These are phyloP conservation scores for Epichloe bromicola DNA, from an alignment of 2,329 filamentous ascomycete genomes.

Conservation along the genomic window DNA sequence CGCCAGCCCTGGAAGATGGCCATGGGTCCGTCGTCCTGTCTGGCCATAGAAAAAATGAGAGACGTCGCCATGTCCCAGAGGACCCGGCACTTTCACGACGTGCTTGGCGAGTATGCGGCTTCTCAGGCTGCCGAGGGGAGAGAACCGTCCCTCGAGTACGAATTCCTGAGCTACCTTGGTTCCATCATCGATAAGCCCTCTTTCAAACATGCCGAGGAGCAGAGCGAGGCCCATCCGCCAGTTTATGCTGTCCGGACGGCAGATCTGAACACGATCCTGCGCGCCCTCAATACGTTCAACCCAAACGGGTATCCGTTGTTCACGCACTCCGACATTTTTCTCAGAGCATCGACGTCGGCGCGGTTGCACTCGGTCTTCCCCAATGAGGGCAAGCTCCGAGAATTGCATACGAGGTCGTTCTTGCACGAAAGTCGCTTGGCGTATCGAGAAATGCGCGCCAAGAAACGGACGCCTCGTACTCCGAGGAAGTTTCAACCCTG, in stretches of 20 bases:
- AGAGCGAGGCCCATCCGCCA: neutral
- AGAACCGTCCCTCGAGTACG: neutral
- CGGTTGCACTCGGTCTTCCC: neutral
- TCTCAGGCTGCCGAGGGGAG: neutral
- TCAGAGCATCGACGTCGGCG: neutral
- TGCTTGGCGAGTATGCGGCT: neutral
- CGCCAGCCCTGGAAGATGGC: conserved; percentile 1
- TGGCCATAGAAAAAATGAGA: neutral
- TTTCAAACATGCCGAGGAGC: neutral
- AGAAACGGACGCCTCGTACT: neutral
- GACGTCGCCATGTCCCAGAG: neutral
- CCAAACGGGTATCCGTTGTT: neutral
- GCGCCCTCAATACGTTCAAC: neutral
- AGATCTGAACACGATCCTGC: neutral
- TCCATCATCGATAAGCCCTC: neutral
- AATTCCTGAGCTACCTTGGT: neutral
- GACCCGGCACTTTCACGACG: neutral
- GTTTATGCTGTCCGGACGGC: neutral
- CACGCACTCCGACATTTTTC: neutral
- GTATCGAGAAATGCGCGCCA: neutral
- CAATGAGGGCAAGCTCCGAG: neutral
- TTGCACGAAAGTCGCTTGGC: neutral
- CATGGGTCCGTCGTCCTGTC: neutral
- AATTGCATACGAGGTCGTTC: neutral
- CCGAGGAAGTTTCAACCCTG: neutral